Evolutionary conservation across 805 yeast species (phyloP), one percentile per base, ranked within the genome.

Genomic region (Cyberlindnera sargentensis): DNA sequence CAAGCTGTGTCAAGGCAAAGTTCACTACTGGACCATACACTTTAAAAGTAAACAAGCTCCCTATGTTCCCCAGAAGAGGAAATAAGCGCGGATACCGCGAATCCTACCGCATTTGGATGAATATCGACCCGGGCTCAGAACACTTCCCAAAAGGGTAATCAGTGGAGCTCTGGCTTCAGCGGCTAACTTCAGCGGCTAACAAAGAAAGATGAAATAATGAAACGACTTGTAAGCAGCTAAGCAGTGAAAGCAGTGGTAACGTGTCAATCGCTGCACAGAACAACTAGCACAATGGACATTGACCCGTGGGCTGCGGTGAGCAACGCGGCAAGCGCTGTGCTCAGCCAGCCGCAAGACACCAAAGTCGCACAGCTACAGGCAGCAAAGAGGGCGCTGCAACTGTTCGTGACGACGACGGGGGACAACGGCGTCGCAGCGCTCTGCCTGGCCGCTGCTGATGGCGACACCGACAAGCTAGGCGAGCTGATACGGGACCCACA

Each of bases 371-470:
- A 49, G 35, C 31, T 52, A 20, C 47, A 50, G 28, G 43, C 52
- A 4, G 56, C 56, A 6, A 50, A 45, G 44, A 44, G 42, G 46
- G 53, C 53, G 4, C 31, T 52, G 36, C 5, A 39, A 9, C 39
- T 50, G 3, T 34, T 49, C 26, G 45, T 41, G 27, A 37, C 45
- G 6, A 37, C 49, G 31, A 42, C 43, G 32, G 25, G 43, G 10
- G 37, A 35, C 10, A 27, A 33, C 23, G 40, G 34, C 9, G 8
- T 26, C 11, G 28, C 27, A 11, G 34, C 37, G 4, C 42, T 65
- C 33, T 65, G 71, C 43, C 47, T 68, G 6, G 69, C 71, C 0
- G 63, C 70, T 34, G 60, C 71, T 2, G 60, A 67, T 27, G 70
- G 69, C 26, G 71, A 68, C 39, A 55, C 51, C 9, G 48, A 43